A percentile compares a stretch with the other conserved stretches of the same genome.
phyloP scores from a whole-genome alignment of 2,329 filamentous ascomycete genomes.

The Ophiostoma piceae region DNA sequence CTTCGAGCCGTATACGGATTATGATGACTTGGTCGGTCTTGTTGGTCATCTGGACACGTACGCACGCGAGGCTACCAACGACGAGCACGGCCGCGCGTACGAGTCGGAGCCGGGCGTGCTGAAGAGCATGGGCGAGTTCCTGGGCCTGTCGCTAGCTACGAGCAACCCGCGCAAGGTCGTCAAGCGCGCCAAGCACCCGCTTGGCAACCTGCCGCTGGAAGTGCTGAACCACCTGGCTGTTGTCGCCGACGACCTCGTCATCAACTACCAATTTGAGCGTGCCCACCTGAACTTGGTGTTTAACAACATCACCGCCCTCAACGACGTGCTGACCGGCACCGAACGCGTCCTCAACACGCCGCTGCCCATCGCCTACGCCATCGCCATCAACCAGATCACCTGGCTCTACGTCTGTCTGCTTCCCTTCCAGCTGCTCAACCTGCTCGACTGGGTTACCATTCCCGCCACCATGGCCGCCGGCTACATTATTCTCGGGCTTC shows the following conservation, averaged over 20 bases:
- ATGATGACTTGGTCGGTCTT: constrained; percentile 39
- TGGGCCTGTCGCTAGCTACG: background rate
- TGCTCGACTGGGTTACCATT: constrained; percentile 63
- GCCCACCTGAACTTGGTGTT: background rate
- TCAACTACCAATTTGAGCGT: background rate
- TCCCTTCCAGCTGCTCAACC: constrained; percentile 62
- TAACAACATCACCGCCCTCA: constrained; percentile 6
- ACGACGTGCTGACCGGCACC: constrained; percentile 37
- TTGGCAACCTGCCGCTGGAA: background rate
- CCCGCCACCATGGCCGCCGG: constrained; percentile 35
- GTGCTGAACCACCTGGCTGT: background rate
- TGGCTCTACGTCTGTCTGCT: constrained; percentile 68
- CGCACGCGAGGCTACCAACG: constrained; percentile 43
- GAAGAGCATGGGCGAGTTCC: constrained; percentile 38
- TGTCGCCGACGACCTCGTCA: background rate
- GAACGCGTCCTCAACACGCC: constrained; percentile 67
- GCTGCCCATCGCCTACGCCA: constrained; percentile 68
- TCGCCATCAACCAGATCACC: constrained; percentile 69
- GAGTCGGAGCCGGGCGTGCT: constrained; percentile 35
- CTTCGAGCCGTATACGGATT: background rate
- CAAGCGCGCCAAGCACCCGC: background rate
- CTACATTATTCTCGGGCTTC: background rate
- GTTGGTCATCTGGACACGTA: constrained; percentile 62
- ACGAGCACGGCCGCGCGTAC: constrained; percentile 36
- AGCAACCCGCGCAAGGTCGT: background rate